Evolutionary conservation across 257 asterid genomes (phyloP).

Genomic region (Ilex asprella): DNA sequence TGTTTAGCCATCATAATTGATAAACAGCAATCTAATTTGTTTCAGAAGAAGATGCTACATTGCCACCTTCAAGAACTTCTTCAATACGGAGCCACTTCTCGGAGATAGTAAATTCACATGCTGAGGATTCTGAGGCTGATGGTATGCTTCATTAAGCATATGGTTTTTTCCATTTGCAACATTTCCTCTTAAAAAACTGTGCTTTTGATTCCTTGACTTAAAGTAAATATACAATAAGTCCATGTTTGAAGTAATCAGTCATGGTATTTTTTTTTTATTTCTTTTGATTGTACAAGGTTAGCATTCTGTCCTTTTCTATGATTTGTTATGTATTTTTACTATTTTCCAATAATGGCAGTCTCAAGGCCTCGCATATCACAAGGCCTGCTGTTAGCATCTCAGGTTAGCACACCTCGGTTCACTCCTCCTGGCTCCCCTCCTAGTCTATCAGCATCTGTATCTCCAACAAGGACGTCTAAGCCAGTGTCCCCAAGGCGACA

Average conservation of each 20-base stretch:
- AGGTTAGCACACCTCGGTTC: slow-evolving; percentile 68
- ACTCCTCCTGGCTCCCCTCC: slow-evolving; percentile 96
- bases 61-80: slow-evolving; percentile 36
- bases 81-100: slow-evolving; percentile 43
- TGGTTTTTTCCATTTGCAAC: too few relatives aligned
- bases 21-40: not conserved
- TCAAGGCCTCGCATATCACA: slow-evolving; percentile 52
- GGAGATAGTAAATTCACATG: slow-evolving; percentile 38
- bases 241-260: too few relatives aligned
- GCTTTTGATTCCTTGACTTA: too few relatives aligned
- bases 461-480: slow-evolving; percentile 77
- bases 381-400: slow-evolving; percentile 68
- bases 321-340: slow-evolving; percentile 5
- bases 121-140: slow-evolving; percentile 54
- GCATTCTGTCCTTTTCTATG: not conserved
- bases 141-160: slow-evolving; percentile 24
- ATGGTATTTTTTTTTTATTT: too few relatives aligned
- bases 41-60: slow-evolving; percentile 45
- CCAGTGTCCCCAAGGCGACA: slow-evolving; percentile 81
- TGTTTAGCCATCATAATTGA: not conserved
- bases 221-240: too few relatives aligned
- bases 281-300: not conserved
- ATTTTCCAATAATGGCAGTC: slow-evolving; percentile 14
- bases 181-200: too few relatives aligned
- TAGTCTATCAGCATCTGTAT: slow-evolving; percentile 63